Evolutionary conservation across 768 basidiomycete species (phyloP).

Genomic region (Mycena belliarum): DNA sequence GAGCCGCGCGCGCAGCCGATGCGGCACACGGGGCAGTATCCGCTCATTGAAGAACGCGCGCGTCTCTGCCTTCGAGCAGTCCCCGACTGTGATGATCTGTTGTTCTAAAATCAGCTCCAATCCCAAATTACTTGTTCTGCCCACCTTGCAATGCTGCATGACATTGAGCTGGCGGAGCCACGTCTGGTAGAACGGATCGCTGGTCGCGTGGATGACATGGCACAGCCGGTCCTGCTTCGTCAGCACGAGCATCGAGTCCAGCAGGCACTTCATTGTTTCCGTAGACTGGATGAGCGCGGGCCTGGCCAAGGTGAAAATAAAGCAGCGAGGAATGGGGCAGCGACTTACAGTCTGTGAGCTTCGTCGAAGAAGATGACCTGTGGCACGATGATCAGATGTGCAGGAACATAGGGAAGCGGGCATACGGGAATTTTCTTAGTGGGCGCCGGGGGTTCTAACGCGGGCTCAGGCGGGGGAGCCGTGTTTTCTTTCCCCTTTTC

Average conservation of each 20-base stretch:
- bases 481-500: slow-evolving; percentile 33
- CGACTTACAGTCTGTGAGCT: slow-evolving; percentile 78
- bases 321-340: neutral
- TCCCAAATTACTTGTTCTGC: neutral
- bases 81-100: slow-evolving; percentile 78
- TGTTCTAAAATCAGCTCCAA: neutral
- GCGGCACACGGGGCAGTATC: slow-evolving; percentile 70
- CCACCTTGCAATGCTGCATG: slow-evolving; percentile 80
- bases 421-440: slow-evolving; percentile 71
- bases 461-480: slow-evolving; percentile 25
- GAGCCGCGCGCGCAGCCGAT: slow-evolving; percentile 51
- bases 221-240: slow-evolving; percentile 87
- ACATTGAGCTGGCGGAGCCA: slow-evolving; percentile 80
- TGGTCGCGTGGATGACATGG: slow-evolving; percentile 81
- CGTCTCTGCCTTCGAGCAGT: slow-evolving; percentile 74
- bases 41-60: slow-evolving; percentile 64
- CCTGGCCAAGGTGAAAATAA: slow-evolving; percentile 34
- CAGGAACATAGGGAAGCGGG: neutral
- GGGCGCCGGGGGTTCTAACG: slow-evolving; percentile 35
- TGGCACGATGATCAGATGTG: neutral
- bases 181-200: slow-evolving; percentile 83
- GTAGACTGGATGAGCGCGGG: slow-evolving; percentile 75
- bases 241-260: slow-evolving; percentile 84
- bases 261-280: slow-evolving; percentile 80
- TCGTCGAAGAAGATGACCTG: slow-evolving; percentile 80